Evolutionary conservation across 2,329 filamentous ascomycete species (phyloP).

Genomic region (Lecanoromycetidae sp.): DNA sequence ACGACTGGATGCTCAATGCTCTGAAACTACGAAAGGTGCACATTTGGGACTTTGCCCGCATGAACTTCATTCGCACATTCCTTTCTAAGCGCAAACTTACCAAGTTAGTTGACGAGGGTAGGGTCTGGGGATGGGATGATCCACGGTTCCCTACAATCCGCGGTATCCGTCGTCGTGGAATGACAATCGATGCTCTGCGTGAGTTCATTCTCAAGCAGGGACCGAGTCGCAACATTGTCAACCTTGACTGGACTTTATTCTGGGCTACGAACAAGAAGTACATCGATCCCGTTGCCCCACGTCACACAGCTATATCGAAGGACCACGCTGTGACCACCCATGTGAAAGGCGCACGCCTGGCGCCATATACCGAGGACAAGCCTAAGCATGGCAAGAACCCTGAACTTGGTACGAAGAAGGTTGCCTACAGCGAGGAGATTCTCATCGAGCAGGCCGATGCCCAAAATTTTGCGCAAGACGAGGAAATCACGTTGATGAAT

Average conservation of each 20-base stretch:
- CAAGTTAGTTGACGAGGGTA: conserved; percentile 36
- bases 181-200: conserved; percentile 37
- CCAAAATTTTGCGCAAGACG: conserved; percentile 64
- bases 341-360: conserved; percentile 52
- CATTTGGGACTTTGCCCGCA: conserved; percentile 35
- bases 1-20: conserved; percentile 39
- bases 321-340: conserved; percentile 60
- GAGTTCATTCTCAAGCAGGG: conserved; percentile 41
- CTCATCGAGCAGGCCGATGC: conserved; percentile 80
- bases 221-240: conserved; percentile 37
- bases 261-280: conserved; percentile 62
- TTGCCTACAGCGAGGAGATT: conserved; percentile 62
- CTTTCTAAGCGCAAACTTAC: conserved; percentile 42
- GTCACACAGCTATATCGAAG: conserved; percentile 60
- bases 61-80: conserved; percentile 40
- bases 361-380: conserved; percentile 58
- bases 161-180: conserved; percentile 38
- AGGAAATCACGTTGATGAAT: conserved; percentile 92
- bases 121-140: conserved; percentile 41
- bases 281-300: conserved; percentile 63
- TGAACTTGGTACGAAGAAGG: conserved; percentile 72
- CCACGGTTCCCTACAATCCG: conserved; percentile 40
- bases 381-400: conserved; percentile 85
- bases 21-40: conserved; percentile 33
- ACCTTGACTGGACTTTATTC: conserved; percentile 39